Conservation (phyloP, 1,139 yeast species). For the Candida sp. region DNA sequence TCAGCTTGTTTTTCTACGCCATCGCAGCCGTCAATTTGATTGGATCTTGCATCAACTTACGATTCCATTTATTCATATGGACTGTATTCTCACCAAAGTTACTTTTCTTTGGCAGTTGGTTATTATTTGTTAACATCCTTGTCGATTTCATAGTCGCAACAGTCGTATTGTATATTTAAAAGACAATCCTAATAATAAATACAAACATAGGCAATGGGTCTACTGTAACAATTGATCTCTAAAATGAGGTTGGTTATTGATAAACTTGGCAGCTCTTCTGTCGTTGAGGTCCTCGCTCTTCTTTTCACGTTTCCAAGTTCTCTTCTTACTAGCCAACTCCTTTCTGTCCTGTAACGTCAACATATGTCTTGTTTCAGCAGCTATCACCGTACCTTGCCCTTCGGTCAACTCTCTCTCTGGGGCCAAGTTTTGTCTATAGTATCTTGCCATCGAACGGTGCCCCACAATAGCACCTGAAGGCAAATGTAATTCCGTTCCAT, state of each 20-base stretch:
- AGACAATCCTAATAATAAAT: not conserved
- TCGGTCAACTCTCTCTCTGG: slow-evolving; percentile 78
- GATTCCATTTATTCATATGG: slow-evolving; percentile 95
- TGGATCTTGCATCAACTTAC: slow-evolving; percentile 70
- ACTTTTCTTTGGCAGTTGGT: slow-evolving; percentile 83
- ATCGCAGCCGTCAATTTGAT: slow-evolving; percentile 62
- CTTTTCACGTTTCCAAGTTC: slow-evolving; percentile 76
- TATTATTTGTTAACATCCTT: slow-evolving; percentile 50
- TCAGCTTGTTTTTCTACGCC: slow-evolving; percentile 57
- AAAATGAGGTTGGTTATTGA: slow-evolving; percentile 89
- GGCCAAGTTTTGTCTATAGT: slow-evolving; percentile 79
- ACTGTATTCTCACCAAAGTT: slow-evolving; percentile 96
- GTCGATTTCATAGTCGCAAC: slow-evolving; percentile 36
- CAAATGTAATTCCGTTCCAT: slow-evolving; percentile 79
- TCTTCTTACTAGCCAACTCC: slow-evolving; percentile 66
- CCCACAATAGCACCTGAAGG: slow-evolving; percentile 92
- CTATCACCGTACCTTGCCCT: slow-evolving; percentile 93
- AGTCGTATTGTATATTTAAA: slow-evolving; percentile 15
- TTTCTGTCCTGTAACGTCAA: slow-evolving; percentile 54
- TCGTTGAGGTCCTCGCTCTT: slow-evolving; percentile 71
- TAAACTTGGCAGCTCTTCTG: slow-evolving; percentile 78
- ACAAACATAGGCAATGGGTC: slow-evolving; percentile 10
- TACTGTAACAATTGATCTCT: slow-evolving; percentile 91
- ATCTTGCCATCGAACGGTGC: slow-evolving; percentile 86
- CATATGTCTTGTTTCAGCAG: slow-evolving; percentile 88